Percentiles rank a stretch among this genome's conserved stretches.
Conservation (phyloP, 2,329 filamentous ascomycete species). For the Cyphellophora europaea region DNA sequence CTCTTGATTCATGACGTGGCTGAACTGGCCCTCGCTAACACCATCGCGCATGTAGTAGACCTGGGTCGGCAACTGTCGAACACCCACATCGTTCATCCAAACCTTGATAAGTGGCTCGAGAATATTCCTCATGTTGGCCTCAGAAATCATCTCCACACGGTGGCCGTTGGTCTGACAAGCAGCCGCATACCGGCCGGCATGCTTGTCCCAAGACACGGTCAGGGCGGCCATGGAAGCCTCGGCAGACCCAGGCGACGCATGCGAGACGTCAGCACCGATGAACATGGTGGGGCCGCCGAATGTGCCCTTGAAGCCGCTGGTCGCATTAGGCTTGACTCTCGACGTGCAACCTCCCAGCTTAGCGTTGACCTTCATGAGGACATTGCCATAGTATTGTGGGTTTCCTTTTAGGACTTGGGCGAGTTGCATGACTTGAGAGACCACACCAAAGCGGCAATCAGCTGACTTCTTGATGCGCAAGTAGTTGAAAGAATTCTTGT, state of each 20-base stretch:
- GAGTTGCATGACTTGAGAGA: conserved; percentile 72
- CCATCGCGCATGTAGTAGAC: conserved; percentile 92
- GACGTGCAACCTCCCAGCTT: conserved; percentile 82
- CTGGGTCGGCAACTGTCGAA: conserved; percentile 53
- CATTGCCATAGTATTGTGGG: conserved; percentile 83
- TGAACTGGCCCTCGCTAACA: conserved; percentile 78
- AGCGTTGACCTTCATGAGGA: conserved; percentile 92
- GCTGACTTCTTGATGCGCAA: conserved; percentile 80
- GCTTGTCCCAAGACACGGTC: conserved; percentile 66
- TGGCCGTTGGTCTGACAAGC: conserved; percentile 74
- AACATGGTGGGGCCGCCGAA: conserved; percentile 58
- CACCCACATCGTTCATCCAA: conserved; percentile 53
- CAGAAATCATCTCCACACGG: conserved; percentile 68
- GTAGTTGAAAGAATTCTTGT: conserved; percentile 64
- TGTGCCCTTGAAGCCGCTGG: conserved; percentile 23
- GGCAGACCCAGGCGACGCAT: conserved; percentile 59
- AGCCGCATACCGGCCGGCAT: conserved; percentile 67
- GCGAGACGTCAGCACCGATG: conserved; percentile 85
- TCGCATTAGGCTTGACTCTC: conserved; percentile 31
- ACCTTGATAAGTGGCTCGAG: conserved; percentile 53
- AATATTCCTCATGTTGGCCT: conserved; percentile 55
- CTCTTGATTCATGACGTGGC: conserved; percentile 70
- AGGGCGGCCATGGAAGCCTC: conserved; percentile 74
- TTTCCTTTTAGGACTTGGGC: conserved; percentile 60
- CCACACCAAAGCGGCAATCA: conserved; percentile 75